A percentile compares a stretch with the other conserved stretches of the same genome.
Evolutionary conservation across 345 rosid species (phyloP).

Genomic region (Raphanus raphanistrum): DNA sequence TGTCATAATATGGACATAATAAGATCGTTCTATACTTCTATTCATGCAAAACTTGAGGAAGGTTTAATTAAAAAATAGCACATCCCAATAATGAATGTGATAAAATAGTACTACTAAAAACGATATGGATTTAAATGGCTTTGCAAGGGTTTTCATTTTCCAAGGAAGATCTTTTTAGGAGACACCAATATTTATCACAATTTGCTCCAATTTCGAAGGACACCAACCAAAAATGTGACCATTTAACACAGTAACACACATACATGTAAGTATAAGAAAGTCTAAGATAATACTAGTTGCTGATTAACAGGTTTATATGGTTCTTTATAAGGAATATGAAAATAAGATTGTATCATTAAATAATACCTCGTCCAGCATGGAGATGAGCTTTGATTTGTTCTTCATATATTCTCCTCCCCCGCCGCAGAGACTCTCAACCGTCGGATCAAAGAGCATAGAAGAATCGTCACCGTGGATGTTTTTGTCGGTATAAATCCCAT

Average conservation of each 20-base stretch:
- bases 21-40: not conserved
- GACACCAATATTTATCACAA: conserved; percentile 24
- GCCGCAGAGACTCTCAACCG: conserved; percentile 46
- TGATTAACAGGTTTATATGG: not conserved
- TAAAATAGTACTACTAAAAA: not conserved
- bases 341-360: not conserved
- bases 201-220: conserved; percentile 33
- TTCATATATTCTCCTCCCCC: conserved; percentile 52
- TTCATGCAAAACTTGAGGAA: conserved; percentile 13
- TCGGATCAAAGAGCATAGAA: conserved; percentile 58
- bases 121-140: conserved; percentile 18
- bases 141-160: conserved; percentile 38
- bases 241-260: conserved; percentile 10
- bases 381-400: conserved; percentile 72
- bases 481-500: conserved; percentile 54
- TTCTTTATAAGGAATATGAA: not conserved
- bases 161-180: conserved; percentile 39
- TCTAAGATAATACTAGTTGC: not conserved
- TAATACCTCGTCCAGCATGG: conserved; percentile 88
- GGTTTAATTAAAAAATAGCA: conserved; percentile 1
- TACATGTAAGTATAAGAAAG: not conserved
- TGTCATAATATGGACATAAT: conserved; percentile 5
- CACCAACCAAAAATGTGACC: conserved; percentile 35
- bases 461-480: conserved; percentile 44
- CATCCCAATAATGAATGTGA: conserved; percentile 4